Evolutionary conservation across 2,329 filamentous ascomycete genomes (phyloP).

Genomic region (Ceratocystis smalleyi): DNA sequence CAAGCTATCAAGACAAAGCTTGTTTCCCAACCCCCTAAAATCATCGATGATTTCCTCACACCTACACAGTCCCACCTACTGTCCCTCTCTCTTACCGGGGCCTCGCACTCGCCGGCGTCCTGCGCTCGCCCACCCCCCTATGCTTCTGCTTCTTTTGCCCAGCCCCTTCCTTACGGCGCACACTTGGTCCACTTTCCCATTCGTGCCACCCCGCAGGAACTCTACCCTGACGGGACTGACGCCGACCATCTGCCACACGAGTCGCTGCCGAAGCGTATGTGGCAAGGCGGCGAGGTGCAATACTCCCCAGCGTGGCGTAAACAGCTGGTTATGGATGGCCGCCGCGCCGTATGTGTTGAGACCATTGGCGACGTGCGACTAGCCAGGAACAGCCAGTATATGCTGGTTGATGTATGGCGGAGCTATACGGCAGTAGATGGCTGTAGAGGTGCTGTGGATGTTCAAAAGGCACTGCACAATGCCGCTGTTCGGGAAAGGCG

Average conservation of each 20-base stretch:
- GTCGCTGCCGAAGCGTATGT: slow-evolving; percentile 64
- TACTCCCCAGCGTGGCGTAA: slow-evolving; percentile 30
- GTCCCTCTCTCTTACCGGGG: slow-evolving; percentile 37
- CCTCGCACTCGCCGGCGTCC: slow-evolving; percentile 16
- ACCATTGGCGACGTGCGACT: slow-evolving; percentile 27
- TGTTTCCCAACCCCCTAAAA: slow-evolving; percentile 20
- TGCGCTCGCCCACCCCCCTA: slow-evolving; percentile 10
- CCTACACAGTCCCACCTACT: slow-evolving; percentile 52
- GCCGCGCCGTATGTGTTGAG: slow-evolving; percentile 32
- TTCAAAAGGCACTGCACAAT: slow-evolving; percentile 15
- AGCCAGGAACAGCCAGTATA: slow-evolving; percentile 24
- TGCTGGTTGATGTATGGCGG: slow-evolving; percentile 38
- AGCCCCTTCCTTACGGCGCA: slow-evolving; percentile 19
- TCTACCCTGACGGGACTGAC: slow-evolving; percentile 77
- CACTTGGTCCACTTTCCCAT: slow-evolving; percentile 69
- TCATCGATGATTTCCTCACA: slow-evolving; percentile 33
- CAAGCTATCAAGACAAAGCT: background rate
- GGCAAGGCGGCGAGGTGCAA: slow-evolving; percentile 63
- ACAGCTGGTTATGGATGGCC: slow-evolving; percentile 27
- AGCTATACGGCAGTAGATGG: slow-evolving; percentile 27
- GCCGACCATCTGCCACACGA: slow-evolving; percentile 50
- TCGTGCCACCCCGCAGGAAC: slow-evolving; percentile 40
- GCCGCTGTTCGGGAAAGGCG: slow-evolving; percentile 32
- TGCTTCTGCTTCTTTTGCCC: slow-evolving; percentile 11
- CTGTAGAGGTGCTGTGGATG: background rate